Evolutionary conservation across 352 stramenopile species (phyloP).

Genomic region (Phytophthora lateralis): DNA sequence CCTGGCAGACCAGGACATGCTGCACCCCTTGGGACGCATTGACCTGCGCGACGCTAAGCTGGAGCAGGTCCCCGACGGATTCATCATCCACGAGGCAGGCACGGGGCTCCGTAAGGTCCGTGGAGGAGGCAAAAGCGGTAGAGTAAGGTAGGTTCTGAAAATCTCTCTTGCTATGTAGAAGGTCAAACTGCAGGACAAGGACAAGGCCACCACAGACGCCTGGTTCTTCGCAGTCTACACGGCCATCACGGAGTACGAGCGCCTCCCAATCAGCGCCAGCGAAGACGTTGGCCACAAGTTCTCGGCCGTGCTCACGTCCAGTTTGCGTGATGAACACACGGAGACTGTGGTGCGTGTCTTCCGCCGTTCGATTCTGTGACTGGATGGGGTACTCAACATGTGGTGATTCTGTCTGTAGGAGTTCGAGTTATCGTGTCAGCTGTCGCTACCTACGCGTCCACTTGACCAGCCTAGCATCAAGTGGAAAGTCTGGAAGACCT

Average conservation of each 20-base stretch:
- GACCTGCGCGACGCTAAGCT: conserved; percentile 66
- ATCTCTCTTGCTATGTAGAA: conserved; percentile 52
- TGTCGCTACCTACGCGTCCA: conserved; percentile 51
- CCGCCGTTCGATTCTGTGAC: conserved; percentile 10
- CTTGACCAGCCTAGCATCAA: conserved; percentile 75
- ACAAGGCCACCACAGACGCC: conserved; percentile 76
- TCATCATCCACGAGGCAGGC: conserved; percentile 69
- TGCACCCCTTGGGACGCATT: conserved; percentile 60
- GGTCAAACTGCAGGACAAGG: conserved; percentile 76
- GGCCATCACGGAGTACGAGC: conserved; percentile 69
- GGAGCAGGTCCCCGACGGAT: conserved; percentile 74
- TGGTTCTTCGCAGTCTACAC: conserved; percentile 84
- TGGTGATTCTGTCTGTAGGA: conserved; percentile 41
- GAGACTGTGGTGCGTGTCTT: conserved; percentile 50
- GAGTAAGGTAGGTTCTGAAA: conserved; percentile 7
- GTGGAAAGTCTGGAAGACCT: conserved; percentile 82
- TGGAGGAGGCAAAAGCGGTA: conserved; percentile 4
- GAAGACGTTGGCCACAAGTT: conserved; percentile 55
- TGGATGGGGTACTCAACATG: conserved; percentile 16
- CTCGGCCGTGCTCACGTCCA: conserved; percentile 56
- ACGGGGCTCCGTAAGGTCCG: conserved; percentile 47
- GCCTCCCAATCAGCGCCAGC: conserved; percentile 44
- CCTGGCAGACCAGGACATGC: conserved; percentile 76
- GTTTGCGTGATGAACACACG: conserved; percentile 62
- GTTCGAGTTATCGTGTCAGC: conserved; percentile 76